Percentiles rank a stretch among this genome's conserved stretches.
These are phyloP conservation scores for Aspergillus conjunctus DNA, from an alignment of 495 filamentous ascomycete species.

Conservation along the genomic window DNA sequence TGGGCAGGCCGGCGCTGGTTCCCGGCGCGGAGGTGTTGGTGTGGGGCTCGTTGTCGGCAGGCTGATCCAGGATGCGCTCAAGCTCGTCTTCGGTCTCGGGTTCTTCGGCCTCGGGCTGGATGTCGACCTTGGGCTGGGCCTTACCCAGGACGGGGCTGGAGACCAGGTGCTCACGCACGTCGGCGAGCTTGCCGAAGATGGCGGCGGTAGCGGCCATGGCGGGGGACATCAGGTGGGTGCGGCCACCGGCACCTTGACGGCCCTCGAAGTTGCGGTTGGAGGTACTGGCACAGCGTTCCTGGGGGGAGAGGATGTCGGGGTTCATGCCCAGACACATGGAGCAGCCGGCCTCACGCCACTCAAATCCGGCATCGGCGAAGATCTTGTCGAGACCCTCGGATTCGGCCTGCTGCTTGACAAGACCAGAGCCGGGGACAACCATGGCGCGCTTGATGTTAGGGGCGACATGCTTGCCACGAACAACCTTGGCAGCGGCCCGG, in stretches of 20 bases:
- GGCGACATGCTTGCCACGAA: conserved; percentile 84
- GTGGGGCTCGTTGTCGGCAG: conserved; percentile 68
- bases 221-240: conserved; percentile 96
- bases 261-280: conserved; percentile 98
- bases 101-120: conserved; percentile 71
- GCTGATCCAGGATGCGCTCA: conserved; percentile 76
- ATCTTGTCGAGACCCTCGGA: conserved; percentile 89
- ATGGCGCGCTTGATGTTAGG: conserved; percentile 88
- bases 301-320: conserved; percentile 92
- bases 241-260: conserved; percentile 87
- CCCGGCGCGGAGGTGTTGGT: conserved; percentile 53
- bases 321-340: conserved; percentile 99
- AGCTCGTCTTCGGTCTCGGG: conserved; percentile 72
- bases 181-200: conserved; percentile 85
- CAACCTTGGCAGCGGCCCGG: conserved; percentile 79
- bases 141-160: conserved; percentile 60
- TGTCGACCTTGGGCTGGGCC: conserved; percentile 52
- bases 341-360: conserved; percentile 98
- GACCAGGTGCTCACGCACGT: conserved; percentile 78
- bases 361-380: conserved; percentile 89
- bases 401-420: conserved; percentile 93
- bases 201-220: conserved; percentile 94
- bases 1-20: conserved; percentile 68
- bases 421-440: conserved; percentile 93
- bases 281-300: conserved; percentile 91